Conservation (phyloP, 108 stramenopile species). For the Skeletonema menzelii region DNA sequence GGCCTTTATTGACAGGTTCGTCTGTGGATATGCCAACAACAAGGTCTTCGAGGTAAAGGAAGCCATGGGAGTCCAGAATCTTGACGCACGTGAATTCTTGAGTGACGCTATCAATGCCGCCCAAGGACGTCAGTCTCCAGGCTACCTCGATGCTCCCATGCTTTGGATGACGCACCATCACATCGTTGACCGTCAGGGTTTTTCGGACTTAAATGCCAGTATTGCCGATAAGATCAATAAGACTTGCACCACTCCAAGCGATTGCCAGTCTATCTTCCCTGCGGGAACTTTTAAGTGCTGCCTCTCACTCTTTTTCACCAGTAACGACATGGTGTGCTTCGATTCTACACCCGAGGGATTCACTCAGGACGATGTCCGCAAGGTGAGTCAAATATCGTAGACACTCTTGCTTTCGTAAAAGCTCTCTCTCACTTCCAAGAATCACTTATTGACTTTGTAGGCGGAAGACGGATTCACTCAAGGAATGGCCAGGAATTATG, state of each 20-base stretch:
- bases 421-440: too few species aligned
- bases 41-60: not conserved
- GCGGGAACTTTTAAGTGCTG: not conserved
- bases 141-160: not conserved
- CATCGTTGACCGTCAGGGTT: not conserved
- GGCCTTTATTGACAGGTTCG: not conserved
- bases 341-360: not conserved
- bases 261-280: not conserved
- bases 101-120: not conserved
- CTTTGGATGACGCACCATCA: not conserved
- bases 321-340: not conserved
- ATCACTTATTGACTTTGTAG: too few species aligned
- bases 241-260: not conserved
- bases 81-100: not conserved
- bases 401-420: too few species aligned
- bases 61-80: not conserved
- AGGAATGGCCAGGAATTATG: not conserved
- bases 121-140: not conserved
- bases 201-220: not conserved
- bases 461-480: not conserved
- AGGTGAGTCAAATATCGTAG: not conserved
- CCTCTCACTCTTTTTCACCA: not conserved
- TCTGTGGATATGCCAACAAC: not conserved
- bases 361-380: not conserved
- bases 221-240: not conserved